Base-by-base conservation (phyloP, 2,329 filamentous ascomycete species). In the Apiospora aurea region DNA sequence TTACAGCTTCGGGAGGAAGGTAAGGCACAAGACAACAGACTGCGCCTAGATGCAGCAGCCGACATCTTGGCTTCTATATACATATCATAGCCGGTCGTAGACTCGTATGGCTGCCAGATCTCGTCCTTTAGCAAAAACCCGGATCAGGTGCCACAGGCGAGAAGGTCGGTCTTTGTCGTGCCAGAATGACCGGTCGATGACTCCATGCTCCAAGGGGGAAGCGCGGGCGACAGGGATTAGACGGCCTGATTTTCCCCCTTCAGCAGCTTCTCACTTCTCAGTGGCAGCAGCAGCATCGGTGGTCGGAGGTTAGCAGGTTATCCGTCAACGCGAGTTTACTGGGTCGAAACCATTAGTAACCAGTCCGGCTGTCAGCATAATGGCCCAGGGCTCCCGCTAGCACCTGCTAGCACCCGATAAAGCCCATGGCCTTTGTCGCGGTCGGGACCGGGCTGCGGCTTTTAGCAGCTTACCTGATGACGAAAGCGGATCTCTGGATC, bases 251-350 rank as follows among this genome's bases (percentile, higher is more conserved):
- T 64, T 13, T 24, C 24, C 51, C 14, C 34, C 57, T 41, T n/a
- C 34, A 34, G 26, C 34, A 18, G 18, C 46, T 18, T 21, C 18
- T 10, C 7, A 26, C 46, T 18, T 21, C 18, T 10, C 7, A 26
- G 14, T 10, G 16, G 24, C 16, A 34, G 18, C 14, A 14, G n/a
- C 26, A 14, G 16, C 26, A 57, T 57, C 53, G 53, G 53, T 38
- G 53, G 53, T 61, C 53, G 53, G 53, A 61, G 53, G 16, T 61
- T 61, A 61, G 21, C 53, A 11, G 26, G 29, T 61, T 38, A 61
- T 38, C 53, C 53, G 29, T 57, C 10, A 34, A 29, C 53, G 53
- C 53, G 53, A 61, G 34, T 34, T 34, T 57, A 57, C 51, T 57
- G 51, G 51, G 51, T 57, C 29, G 34, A 8, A 2, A 21, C 18